Evolutionary conservation across 1,139 yeast species (phyloP), one percentile per base, ranked within the genome.

Genomic region (Groenewaldozyma auringiensis): DNA sequence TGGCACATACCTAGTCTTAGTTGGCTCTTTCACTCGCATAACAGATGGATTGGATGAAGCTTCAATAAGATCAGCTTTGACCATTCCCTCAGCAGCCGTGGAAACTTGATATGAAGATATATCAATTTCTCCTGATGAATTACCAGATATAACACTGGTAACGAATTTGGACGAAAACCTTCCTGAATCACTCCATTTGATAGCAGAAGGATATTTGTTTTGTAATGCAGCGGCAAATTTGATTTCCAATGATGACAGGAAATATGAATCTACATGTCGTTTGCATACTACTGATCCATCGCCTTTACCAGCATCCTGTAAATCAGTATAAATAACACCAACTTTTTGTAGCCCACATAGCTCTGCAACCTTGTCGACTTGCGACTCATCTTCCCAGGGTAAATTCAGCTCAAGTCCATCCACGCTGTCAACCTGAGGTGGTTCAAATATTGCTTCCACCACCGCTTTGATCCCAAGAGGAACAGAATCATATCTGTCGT

Each of bases 381-480:
- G 46, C 6, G 50, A 21, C 16, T 47, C 52, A 52, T 80, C 77
- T 41, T 76, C 81, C 81, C 85, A 77, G 0, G 74, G 72, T 43
- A 78, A 60, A 34, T 72, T 70, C 55, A 89, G 65, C 0, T 87
- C 76, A 4, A 92, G 60, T 1, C 98, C 96, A 64, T 92, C 98
- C 43, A 78, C 74, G 58, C 85, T 95, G 53, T 83, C 92, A 11
- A 74, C 70, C 64, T 92, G 99, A 3, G 95, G 85, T 1, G 96
- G 95, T 60, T 94, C 99, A 63, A 83, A 86, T 29, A 92, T 85
- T 1, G 94, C 92, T 55, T 92, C 94, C 1, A 92, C 96, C 37
- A 84, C 86, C 1, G 95, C 96, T 63, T 88, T 89, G 47, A 88
- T 81, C 1, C 98, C 98, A 37, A 94, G 68, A 0, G 98, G 99